These are phyloP conservation scores for Colletotrichum phormii DNA, from an alignment of 2,329 filamentous ascomycete genomes.

Conservation along the genomic window DNA sequence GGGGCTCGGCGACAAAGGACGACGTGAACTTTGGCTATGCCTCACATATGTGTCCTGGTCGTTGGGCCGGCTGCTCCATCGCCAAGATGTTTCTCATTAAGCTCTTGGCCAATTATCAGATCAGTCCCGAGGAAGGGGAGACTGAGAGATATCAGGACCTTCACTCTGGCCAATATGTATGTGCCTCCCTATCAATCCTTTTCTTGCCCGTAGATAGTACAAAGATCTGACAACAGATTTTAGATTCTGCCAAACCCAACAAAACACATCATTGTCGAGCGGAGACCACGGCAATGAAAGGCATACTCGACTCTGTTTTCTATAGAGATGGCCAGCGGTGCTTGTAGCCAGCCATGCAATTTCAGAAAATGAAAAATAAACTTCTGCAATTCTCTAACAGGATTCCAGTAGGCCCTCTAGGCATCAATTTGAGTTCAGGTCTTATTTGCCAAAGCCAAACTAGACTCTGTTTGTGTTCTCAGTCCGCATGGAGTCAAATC, in stretches of 20 bases:
- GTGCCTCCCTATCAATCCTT: neutral
- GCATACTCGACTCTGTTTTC: no score
- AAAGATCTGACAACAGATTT: neutral
- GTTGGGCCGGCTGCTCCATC: constrained; percentile 33
- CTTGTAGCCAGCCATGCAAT: no score
- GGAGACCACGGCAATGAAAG: neutral
- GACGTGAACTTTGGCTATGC: constrained; percentile 34
- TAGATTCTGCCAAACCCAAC: constrained; percentile 22
- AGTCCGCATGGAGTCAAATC: neutral
- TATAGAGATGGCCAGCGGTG: no score
- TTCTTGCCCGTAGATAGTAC: no score
- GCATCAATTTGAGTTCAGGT: no score
- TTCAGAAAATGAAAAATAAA: no score
- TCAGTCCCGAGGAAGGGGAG: constrained; percentile 17
- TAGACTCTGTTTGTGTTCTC: no score
- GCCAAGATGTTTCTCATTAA: constrained; percentile 35
- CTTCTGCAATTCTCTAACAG: no score
- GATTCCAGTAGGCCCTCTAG: no score
- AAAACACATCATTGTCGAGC: constrained; percentile 14
- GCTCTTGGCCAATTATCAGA: constrained; percentile 2
- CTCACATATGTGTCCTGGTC: constrained; percentile 33
- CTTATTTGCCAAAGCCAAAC: no score
- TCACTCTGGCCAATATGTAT: constrained; percentile 29
- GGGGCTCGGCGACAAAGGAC: constrained; percentile 26
- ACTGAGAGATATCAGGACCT: constrained; percentile 25